Evolutionary conservation across 176 grass and related monocot genomes (phyloP).

Genomic region (Alopecurus myosuroides): DNA sequence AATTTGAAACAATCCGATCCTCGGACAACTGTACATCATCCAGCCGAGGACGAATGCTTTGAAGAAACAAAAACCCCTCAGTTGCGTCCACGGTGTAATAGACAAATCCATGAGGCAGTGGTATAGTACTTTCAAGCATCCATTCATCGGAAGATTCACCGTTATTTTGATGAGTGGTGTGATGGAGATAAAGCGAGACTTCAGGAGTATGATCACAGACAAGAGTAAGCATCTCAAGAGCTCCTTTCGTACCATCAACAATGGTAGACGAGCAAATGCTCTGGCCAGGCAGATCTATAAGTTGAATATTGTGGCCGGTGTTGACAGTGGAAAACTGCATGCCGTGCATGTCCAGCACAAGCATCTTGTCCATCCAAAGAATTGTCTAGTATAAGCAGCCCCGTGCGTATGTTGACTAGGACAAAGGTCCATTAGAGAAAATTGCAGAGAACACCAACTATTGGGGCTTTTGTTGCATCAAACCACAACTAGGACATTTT

Average conservation of each 20-base stretch:
- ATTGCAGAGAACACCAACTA: too few species aligned
- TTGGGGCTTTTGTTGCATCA: too few species aligned
- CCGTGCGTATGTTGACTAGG: neutral
- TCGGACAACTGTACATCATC: neutral
- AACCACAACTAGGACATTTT: too few species aligned
- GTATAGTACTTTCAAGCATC: neutral
- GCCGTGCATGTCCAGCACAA: neutral
- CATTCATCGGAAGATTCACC: neutral
- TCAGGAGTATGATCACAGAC: neutral
- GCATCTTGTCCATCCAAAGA: neutral
- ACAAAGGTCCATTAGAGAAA: neutral
- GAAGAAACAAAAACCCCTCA: neutral
- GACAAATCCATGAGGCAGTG: neutral
- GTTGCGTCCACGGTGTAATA: neutral
- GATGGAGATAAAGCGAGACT: neutral
- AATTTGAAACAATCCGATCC: neutral
- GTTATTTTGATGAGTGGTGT: neutral
- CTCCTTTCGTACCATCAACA: neutral
- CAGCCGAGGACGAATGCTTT: neutral
- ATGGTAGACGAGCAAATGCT: neutral
- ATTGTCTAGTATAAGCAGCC: constrained; percentile 13
- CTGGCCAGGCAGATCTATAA: neutral
- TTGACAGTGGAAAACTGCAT: constrained; percentile 11
- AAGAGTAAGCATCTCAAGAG: neutral
- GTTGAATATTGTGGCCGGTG: neutral